A percentile compares a stretch with the other conserved stretches of the same genome.
Conservation (phyloP, 495 filamentous ascomycete genomes). For the Tuber umbilicatum region DNA sequence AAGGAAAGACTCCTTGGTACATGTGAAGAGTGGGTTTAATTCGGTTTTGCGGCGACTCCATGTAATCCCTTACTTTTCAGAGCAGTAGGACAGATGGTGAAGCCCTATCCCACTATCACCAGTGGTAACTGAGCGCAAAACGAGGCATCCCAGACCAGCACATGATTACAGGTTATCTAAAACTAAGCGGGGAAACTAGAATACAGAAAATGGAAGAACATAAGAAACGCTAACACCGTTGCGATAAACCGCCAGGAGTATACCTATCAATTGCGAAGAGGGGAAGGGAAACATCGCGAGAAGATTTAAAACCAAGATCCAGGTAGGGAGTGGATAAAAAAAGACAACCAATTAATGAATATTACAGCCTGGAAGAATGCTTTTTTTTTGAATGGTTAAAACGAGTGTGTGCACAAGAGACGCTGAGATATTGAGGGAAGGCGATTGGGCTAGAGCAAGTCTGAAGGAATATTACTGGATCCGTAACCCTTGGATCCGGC, state of each 20-base stretch:
- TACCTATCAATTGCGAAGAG: background rate
- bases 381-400: background rate
- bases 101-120: background rate
- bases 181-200: background rate
- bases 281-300: background rate
- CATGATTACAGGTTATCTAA: background rate
- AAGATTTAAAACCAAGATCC: background rate
- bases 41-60: background rate
- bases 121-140: background rate
- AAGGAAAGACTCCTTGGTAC: background rate
- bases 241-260: background rate
- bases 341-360: background rate
- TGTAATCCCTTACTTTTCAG: background rate
- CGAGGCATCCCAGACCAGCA: background rate
- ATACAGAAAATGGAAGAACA: background rate
- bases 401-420: background rate
- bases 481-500: conserved; percentile 34
- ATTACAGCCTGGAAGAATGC: background rate
- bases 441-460: background rate
- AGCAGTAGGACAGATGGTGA: background rate
- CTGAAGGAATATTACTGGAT: background rate
- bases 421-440: background rate
- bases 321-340: background rate
- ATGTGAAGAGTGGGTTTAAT: background rate
- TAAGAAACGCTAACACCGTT: background rate